phyloP scores from a whole-genome alignment of 306 rosid genomes.

The Canavalia ensiformis region DNA sequence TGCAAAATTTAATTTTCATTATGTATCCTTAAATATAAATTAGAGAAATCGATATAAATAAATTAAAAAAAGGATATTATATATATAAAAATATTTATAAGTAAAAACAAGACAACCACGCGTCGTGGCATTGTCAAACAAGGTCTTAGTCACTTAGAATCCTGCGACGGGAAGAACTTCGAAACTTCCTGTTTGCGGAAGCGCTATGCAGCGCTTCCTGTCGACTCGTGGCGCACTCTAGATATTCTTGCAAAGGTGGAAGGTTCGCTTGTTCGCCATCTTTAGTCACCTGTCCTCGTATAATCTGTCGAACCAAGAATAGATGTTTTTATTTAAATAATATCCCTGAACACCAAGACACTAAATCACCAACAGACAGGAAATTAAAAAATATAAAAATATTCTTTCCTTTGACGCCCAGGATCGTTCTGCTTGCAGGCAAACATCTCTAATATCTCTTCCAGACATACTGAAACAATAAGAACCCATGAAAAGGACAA shows the following conservation, averaged over 20 bases:
- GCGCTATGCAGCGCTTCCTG: constrained; percentile 51
- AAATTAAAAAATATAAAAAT: not conserved
- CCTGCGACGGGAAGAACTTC: constrained; percentile 14
- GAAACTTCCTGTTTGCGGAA: constrained; percentile 37
- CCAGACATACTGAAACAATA: constrained; percentile 85
- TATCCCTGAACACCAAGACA: not conserved
- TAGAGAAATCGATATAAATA: too few relatives aligned
- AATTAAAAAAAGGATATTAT: too few relatives aligned
- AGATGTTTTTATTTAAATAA: not conserved
- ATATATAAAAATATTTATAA: too few relatives aligned
- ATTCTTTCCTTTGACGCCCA: constrained; percentile 90
- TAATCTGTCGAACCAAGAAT: constrained; percentile 61
- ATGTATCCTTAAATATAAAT: too few relatives aligned
- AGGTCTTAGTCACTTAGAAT: constrained; percentile 20
- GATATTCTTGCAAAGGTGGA: constrained; percentile 55
- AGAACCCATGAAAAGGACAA: constrained; percentile 7
- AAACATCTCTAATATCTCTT: constrained; percentile 89
- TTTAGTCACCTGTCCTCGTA: constrained; percentile 53
- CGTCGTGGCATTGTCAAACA: not conserved
- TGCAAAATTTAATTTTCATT: too few relatives aligned
- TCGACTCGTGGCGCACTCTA: constrained; percentile 43
- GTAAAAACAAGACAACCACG: not conserved
- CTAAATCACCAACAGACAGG: not conserved
- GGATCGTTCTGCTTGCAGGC: constrained; percentile 92
- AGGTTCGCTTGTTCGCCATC: constrained; percentile 44